Percentiles rank a stretch among this genome's conserved stretches.
Evolutionary conservation across 345 rosid species (phyloP).

Genomic region (Excoecaria cochinchinensis): DNA sequence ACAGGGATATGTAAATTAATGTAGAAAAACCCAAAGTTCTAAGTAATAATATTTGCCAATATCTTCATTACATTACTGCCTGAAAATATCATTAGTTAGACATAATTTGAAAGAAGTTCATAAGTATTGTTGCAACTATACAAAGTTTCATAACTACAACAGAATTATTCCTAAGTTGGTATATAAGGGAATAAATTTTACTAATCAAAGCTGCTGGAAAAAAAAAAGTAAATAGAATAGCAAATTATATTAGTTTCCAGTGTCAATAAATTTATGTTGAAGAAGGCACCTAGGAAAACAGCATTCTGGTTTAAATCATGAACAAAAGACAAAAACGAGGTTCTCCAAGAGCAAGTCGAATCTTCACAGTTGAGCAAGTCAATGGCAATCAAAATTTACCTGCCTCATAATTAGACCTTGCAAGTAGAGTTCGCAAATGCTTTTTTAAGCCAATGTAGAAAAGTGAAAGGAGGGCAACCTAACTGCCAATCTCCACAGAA

Average conservation of each 20-base stretch:
- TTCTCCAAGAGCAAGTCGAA: slow-evolving; percentile 8
- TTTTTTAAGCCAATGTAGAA: neutral
- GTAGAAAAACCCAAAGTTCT: neutral
- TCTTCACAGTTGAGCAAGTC: neutral
- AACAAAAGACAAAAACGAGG: slow-evolving; percentile 9
- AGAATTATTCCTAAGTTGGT: neutral
- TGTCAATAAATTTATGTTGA: neutral
- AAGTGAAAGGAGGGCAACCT: slow-evolving; percentile 7
- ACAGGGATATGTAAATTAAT: neutral
- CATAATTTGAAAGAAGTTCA: too few species aligned
- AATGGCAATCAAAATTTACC: neutral
- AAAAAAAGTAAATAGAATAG: too few species aligned
- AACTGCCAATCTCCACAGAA: slow-evolving; percentile 5
- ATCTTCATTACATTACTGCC: neutral
- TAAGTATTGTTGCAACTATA: too few species aligned
- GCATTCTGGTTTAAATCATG: neutral
- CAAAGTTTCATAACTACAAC: neutral
- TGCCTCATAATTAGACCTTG: neutral
- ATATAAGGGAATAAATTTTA: too few species aligned
- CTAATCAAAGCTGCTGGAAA: neutral
- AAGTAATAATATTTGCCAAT: neutral
- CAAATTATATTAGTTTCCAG: neutral
- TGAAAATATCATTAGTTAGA: too few species aligned
- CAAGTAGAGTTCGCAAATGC: neutral
- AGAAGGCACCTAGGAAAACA: neutral